Percentiles rank a stretch among this genome's conserved stretches.
Evolutionary conservation across 225 moss, liverwort and hornwort genomes (phyloP).

Genomic region (Straminergon stramineum): DNA sequence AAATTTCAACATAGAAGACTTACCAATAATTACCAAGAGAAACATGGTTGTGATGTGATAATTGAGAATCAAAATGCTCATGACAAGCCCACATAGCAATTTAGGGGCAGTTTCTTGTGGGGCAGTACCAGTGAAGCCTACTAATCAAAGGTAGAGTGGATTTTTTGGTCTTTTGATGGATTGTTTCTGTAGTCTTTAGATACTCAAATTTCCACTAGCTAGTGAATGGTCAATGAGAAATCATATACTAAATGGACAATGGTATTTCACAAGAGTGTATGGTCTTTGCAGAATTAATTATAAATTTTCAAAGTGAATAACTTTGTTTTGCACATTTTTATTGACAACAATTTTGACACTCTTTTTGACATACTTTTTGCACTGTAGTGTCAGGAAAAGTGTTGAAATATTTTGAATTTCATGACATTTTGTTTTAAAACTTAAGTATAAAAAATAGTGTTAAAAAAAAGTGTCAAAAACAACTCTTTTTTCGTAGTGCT

Average conservation of each 20-base stretch:
- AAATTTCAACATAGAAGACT: background rate
- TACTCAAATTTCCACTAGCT: background rate
- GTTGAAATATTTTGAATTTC: background rate
- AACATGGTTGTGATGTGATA: background rate
- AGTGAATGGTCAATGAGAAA: background rate
- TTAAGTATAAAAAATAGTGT: background rate
- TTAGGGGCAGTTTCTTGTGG: fast-evolving
- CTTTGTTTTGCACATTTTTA: too few species aligned
- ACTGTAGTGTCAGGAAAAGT: background rate
- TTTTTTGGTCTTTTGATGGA: background rate
- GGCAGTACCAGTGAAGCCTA: fast-evolving
- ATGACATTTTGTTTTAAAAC: background rate
- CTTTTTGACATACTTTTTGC: too few species aligned
- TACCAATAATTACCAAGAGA: background rate
- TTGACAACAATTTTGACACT: too few species aligned
- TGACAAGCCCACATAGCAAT: fast-evolving
- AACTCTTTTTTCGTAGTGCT: background rate
- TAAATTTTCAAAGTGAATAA: background rate
- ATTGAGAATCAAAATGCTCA: background rate
- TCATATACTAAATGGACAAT: background rate
- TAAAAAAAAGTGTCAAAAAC: background rate
- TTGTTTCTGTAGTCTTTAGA: background rate
- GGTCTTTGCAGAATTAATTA: background rate
- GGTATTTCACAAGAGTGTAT: background rate
- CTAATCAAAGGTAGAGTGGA: fast-evolving